These are phyloP conservation scores for Rhododendron vialii DNA, from an alignment of 148 eudicot genomes.

Conservation along the genomic window DNA sequence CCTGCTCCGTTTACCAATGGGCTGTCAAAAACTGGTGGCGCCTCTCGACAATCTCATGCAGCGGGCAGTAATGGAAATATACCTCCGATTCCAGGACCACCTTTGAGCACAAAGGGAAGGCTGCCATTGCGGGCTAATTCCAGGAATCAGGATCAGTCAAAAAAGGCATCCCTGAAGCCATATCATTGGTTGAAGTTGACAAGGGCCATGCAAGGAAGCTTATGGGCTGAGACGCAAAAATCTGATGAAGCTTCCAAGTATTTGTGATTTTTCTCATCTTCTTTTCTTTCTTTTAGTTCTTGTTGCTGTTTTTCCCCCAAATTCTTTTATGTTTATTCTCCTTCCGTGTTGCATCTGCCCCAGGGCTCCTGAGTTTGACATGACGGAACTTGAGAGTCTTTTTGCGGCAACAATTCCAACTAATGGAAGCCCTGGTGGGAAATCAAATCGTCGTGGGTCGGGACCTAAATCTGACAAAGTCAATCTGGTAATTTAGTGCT, in stretches of 20 bases:
- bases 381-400: conserved; percentile 84
- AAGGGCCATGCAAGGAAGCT: conserved; percentile 78
- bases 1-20: conserved; percentile 45
- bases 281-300: neutral
- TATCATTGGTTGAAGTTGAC: conserved; percentile 89
- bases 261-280: conserved; percentile 1
- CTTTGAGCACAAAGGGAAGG: conserved; percentile 42
- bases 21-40: conserved; percentile 26
- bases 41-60: conserved; percentile 29
- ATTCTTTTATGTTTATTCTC: neutral
- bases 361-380: conserved; percentile 85
- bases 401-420: conserved; percentile 64
- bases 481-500: conserved; percentile 56
- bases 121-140: conserved; percentile 25
- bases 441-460: conserved; percentile 48
- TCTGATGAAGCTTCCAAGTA: conserved; percentile 78
- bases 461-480: conserved; percentile 71
- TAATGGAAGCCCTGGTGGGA: conserved; percentile 38
- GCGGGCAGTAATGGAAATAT: conserved; percentile 37
- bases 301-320: neutral
- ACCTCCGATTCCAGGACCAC: conserved; percentile 70
- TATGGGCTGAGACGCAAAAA: conserved; percentile 93
- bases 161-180: conserved; percentile 61
- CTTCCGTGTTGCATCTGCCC: conserved; percentile 7
- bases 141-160: conserved; percentile 40